Percentiles rank a stretch among this genome's conserved stretches.
phyloP scores from a whole-genome alignment of 2,329 filamentous ascomycete species.

The Cladorrhinum sp. region DNA sequence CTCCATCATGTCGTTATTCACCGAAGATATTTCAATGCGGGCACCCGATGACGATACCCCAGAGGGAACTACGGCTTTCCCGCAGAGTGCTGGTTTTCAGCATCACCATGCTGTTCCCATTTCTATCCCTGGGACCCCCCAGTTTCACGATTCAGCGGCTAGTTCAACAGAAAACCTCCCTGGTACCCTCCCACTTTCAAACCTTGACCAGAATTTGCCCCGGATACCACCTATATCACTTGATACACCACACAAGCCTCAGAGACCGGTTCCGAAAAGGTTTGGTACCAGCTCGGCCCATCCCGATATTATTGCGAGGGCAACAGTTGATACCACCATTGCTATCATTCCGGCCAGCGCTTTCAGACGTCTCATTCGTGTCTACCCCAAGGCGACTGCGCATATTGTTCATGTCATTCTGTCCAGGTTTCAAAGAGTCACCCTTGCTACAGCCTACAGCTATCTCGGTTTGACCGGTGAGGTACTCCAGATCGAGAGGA shows the following conservation, averaged over 20 bases:
- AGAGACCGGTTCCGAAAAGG: conserved; percentile 44
- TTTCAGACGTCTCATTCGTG: conserved; percentile 84
- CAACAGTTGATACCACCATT: conserved; percentile 94
- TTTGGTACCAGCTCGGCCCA: conserved; percentile 72
- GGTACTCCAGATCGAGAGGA: conserved; percentile 86
- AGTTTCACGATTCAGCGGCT: conserved; percentile 32
- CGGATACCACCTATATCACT: conserved; percentile 74
- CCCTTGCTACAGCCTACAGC: conserved; percentile 87
- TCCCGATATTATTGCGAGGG: conserved; percentile 94
- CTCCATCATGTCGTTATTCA: conserved; percentile 94
- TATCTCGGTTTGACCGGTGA: conserved; percentile 91
- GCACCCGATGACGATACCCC: conserved; percentile 62
- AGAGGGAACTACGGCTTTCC: conserved; percentile 30
- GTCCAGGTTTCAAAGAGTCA: conserved; percentile 90
- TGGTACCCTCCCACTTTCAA: conserved; percentile 31
- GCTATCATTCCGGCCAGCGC: conserved; percentile 97
- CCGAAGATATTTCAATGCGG: conserved; percentile 83
- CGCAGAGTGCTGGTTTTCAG: conserved; percentile 31
- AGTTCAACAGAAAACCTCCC: conserved; percentile 24
- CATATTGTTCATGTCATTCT: conserved; percentile 98
- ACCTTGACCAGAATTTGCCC: conserved; percentile 44
- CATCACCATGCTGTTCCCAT: conserved; percentile 32
- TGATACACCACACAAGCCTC: conserved; percentile 43
- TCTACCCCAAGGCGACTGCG: conserved; percentile 93
- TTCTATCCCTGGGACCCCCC: conserved; percentile 41